phyloP scores from a whole-genome alignment of 176 grass and related monocot genomes.

The Paspalum vaginatum region DNA sequence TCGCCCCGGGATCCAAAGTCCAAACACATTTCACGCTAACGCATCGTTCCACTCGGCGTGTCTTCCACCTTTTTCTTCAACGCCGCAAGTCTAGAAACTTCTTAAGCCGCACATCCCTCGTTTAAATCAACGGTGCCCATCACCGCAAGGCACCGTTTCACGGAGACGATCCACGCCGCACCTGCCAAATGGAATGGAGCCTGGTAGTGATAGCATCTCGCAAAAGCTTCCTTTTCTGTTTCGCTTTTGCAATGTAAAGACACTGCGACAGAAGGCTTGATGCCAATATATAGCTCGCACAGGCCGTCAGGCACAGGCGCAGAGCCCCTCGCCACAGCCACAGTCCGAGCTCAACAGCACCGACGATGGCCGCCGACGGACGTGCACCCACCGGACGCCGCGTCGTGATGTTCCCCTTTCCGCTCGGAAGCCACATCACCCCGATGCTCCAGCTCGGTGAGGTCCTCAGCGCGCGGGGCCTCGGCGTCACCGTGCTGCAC shows the following conservation, averaged over 20 bases:
- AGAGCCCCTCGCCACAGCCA: not conserved
- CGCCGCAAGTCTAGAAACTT: too few relatives aligned
- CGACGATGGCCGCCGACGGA: not conserved
- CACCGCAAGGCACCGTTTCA: too few relatives aligned
- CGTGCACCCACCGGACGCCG: not conserved
- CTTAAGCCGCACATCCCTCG: too few relatives aligned
- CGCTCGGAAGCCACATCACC: conserved; percentile 41
- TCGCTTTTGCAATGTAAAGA: not conserved
- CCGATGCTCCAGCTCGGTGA: conserved; percentile 47
- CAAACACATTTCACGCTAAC: too few relatives aligned
- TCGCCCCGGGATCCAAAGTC: too few relatives aligned
- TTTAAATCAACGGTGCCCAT: too few relatives aligned
- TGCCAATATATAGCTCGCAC: not conserved
- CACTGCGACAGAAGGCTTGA: too few relatives aligned
- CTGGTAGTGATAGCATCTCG: not conserved
- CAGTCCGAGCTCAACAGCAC: not conserved
- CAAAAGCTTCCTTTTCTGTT: not conserved
- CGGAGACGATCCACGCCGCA: too few relatives aligned
- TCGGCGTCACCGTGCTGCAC: conserved; percentile 54
- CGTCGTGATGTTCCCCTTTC: conserved; percentile 52
- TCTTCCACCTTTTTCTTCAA: too few relatives aligned
- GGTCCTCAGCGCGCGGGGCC: conserved; percentile 37
- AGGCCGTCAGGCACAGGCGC: too few relatives aligned
- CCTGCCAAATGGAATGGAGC: too few relatives aligned
- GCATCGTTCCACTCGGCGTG: too few relatives aligned